Evolutionary conservation across 2,329 filamentous ascomycete species (phyloP).

Genomic region (Penicillium italicum): DNA sequence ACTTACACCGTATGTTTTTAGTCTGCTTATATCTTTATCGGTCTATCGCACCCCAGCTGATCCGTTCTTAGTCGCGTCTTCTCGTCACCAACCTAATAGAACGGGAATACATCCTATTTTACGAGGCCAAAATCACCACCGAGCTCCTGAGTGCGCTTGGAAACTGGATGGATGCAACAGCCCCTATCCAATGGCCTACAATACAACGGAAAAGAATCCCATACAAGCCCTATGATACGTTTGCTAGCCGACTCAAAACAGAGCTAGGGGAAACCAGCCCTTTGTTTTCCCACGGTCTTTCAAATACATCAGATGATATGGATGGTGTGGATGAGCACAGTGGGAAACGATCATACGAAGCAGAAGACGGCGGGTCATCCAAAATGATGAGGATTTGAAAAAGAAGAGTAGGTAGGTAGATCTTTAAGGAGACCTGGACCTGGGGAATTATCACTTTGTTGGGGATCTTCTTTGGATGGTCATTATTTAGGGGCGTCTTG

Average conservation of each 20-base stretch:
- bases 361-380: too few species aligned
- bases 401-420: neutral
- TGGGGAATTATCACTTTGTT: neutral
- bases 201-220: slow-evolving; percentile 5
- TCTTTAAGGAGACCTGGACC: too few species aligned
- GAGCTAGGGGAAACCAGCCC: slow-evolving; percentile 1
- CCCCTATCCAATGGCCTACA: slow-evolving; percentile 1
- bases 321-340: neutral
- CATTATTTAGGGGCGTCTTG: neutral
- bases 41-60: neutral
- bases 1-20: slow-evolving; percentile 8
- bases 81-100: slow-evolving; percentile 8
- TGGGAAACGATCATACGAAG: neutral
- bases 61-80: slow-evolving; percentile 2
- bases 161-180: slow-evolving; percentile 1
- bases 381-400: neutral
- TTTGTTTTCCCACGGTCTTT: neutral
- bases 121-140: slow-evolving; percentile 10
- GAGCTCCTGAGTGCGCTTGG: slow-evolving; percentile 6
- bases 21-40: neutral
- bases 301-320: neutral
- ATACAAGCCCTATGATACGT: slow-evolving; percentile 13
- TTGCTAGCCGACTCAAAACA: slow-evolving; percentile 1
- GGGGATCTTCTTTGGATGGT: neutral
- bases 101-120: slow-evolving; percentile 6